Conservation (phyloP, 371 early-diverging fungal species). For the Circinella minor region DNA sequence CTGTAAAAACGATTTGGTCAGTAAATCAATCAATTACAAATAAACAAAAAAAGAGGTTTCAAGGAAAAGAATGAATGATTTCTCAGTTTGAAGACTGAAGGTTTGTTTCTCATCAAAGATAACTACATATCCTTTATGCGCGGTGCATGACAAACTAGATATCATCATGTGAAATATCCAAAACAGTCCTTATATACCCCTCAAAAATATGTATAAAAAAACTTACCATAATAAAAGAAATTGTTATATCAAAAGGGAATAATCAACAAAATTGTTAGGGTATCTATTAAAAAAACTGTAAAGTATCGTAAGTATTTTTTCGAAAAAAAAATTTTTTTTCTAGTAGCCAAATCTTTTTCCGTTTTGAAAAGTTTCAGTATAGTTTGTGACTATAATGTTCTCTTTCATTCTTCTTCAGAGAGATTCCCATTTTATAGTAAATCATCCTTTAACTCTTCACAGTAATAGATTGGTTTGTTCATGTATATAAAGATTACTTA, state of each 20-base stretch:
- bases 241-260: too few relatives aligned
- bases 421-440: conserved; percentile 19
- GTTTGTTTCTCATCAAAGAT: conserved; percentile 32
- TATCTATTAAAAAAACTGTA: too few relatives aligned
- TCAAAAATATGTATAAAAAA: not conserved
- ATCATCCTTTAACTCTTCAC: conserved; percentile 4
- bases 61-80: not conserved
- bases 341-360: not conserved
- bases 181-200: conserved; percentile 1
- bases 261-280: too few relatives aligned
- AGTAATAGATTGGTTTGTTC: not conserved
- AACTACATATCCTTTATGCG: conserved; percentile 29
- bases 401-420: conserved; percentile 17
- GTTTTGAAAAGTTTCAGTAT: not conserved
- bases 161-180: conserved; percentile 27
- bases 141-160: conserved; percentile 40
- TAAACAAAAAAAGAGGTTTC: too few relatives aligned
- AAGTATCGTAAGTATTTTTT: too few relatives aligned
- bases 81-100: conserved; percentile 26
- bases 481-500: not conserved
- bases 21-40: too few relatives aligned
- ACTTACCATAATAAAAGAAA: not conserved
- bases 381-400: conserved; percentile 11
- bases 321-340: not conserved
- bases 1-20: too few relatives aligned